Percentiles rank a stretch among this genome's conserved stretches.
Conservation (phyloP, 1,139 yeast species). For the Pichia sp. region DNA sequence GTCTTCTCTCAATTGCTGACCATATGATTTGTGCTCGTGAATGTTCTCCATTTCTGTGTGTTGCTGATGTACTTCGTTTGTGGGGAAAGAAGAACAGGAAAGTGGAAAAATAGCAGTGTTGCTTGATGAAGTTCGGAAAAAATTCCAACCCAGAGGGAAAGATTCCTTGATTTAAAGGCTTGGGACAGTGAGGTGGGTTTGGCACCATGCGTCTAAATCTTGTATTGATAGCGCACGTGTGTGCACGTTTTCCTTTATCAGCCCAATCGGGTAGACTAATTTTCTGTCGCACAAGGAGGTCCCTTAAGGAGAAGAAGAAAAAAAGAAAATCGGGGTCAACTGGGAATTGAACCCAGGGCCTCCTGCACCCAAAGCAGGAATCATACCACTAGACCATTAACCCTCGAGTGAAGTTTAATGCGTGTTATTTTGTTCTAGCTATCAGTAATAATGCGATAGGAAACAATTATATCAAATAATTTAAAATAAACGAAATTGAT, state of each 20-base stretch:
- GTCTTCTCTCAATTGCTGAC: conserved; percentile 15
- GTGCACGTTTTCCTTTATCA: conserved; percentile 1
- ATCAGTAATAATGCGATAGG: no score
- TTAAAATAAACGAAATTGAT: no score
- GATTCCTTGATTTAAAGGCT: neutral
- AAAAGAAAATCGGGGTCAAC: conserved; percentile 26
- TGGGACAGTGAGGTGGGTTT: neutral
- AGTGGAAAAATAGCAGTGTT: neutral
- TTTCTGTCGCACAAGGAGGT: neutral
- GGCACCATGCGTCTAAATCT: neutral
- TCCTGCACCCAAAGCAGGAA: conserved; percentile 48
- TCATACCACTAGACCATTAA: conserved; percentile 41
- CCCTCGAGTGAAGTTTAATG: neutral
- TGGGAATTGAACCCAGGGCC: conserved; percentile 35
- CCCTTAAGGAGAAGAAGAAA: conserved; percentile 3
- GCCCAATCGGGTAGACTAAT: neutral
- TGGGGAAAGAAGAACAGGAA: neutral
- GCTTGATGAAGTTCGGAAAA: no score
- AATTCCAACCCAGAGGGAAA: neutral
- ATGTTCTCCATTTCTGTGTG: conserved; percentile 2
- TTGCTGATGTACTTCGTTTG: neutral
- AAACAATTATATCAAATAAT: no score
- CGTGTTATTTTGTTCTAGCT: no score
- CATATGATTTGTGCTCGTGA: conserved; percentile 13
- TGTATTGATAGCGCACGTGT: conserved; percentile 1